Conservation (phyloP, 129 eudicot genomes). For the Logfia minima region DNA sequence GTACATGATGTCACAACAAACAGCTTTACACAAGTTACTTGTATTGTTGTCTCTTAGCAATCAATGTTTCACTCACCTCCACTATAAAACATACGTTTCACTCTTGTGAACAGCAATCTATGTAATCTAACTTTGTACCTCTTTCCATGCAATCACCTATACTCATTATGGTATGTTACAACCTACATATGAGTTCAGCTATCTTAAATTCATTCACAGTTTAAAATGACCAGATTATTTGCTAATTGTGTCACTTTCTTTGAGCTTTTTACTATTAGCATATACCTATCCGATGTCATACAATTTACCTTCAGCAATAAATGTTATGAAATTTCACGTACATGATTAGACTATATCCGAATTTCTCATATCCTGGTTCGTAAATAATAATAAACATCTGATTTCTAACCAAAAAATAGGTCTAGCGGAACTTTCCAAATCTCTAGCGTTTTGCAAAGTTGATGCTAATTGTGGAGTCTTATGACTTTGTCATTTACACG, state of each 20-base stretch:
- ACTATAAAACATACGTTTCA: background rate
- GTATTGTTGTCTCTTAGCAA: background rate
- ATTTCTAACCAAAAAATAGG: background rate
- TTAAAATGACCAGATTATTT: background rate
- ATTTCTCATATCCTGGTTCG: background rate
- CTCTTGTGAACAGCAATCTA: background rate
- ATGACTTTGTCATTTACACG: background rate
- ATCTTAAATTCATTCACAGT: background rate
- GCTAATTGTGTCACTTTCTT: background rate
- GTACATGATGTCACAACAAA: background rate
- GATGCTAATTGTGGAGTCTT: conserved; percentile 2
- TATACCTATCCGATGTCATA: conserved; percentile 5
- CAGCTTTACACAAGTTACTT: background rate
- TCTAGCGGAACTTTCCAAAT: background rate
- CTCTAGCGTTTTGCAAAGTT: background rate
- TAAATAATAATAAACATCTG: background rate
- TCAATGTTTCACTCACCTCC: conserved; percentile 9
- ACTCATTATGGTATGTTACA: background rate
- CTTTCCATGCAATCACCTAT: background rate
- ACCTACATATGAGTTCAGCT: background rate
- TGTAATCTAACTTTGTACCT: background rate
- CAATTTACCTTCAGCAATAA: background rate
- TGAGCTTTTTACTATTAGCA: background rate
- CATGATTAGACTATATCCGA: background rate
- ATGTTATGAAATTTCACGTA: background rate